phyloP scores from a whole-genome alignment of 805 yeast genomes.

The Metahyphopichia silvanorum region DNA sequence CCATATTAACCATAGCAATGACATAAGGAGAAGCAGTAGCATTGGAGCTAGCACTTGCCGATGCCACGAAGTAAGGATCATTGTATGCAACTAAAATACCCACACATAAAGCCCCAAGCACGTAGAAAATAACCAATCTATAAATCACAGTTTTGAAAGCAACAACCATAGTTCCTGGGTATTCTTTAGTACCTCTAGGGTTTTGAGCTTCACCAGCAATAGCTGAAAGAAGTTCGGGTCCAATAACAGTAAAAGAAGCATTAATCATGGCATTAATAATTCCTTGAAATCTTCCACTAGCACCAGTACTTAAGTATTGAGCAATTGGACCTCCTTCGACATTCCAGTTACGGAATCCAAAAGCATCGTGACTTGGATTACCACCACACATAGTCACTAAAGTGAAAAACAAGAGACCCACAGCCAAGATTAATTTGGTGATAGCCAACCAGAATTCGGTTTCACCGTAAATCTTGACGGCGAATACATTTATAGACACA shows the following conservation, averaged over 20 bases:
- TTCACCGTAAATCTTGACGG: conserved; percentile 72
- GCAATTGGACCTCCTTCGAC: conserved; percentile 28
- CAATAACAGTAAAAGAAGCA: conserved; percentile 64
- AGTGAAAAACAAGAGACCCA: conserved; percentile 67
- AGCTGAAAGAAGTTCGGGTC: conserved; percentile 83
- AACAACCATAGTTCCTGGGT: conserved; percentile 44
- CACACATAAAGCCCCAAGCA: conserved; percentile 73
- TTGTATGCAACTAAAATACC: conserved; percentile 73
- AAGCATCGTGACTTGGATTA: conserved; percentile 56
- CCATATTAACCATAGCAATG: conserved; percentile 47
- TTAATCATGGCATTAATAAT: background rate
- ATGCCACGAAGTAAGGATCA: conserved; percentile 60
- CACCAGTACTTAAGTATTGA: conserved; percentile 3
- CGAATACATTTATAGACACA: conserved; percentile 58
- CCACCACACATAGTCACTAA: conserved; percentile 80
- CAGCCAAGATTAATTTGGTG: conserved; percentile 62
- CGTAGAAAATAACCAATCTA: conserved; percentile 63
- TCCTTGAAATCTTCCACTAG: background rate
- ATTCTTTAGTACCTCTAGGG: conserved; percentile 53
- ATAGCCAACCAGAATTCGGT: conserved; percentile 65
- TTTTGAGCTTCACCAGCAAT: conserved; percentile 77
- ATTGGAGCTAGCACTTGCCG: conserved; percentile 51
- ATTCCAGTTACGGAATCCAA: conserved; percentile 41
- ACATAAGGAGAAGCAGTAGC: conserved; percentile 56
- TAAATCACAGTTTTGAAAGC: conserved; percentile 75